A percentile compares a stretch with the other conserved stretches of the same genome.
These are phyloP conservation scores for Trapa incisa DNA, from an alignment of 345 rosid species.

Conservation along the genomic window DNA sequence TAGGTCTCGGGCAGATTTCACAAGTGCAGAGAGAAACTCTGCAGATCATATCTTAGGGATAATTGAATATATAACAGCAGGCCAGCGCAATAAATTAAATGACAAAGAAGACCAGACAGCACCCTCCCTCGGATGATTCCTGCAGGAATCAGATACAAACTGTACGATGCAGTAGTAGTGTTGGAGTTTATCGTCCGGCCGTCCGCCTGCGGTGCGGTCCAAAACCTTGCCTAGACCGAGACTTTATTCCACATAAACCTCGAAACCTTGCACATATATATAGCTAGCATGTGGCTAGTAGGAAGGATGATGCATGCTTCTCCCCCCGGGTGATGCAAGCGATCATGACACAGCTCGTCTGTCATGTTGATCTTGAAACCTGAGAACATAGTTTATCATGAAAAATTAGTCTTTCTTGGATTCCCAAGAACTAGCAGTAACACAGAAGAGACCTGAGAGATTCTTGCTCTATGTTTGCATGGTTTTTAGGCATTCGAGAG, in stretches of 20 bases:
- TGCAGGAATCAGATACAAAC: not conserved
- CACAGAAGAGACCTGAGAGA: not conserved
- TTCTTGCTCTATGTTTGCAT: not conserved
- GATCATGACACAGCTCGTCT: constrained; percentile 19
- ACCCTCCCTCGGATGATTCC: not conserved
- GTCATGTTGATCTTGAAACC: constrained; percentile 70
- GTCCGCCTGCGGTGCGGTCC: not conserved
- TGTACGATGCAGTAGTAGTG: not conserved
- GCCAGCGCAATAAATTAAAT: not conserved
- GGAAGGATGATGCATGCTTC: not conserved
- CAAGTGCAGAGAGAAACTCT: not conserved
- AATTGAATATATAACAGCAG: not conserved
- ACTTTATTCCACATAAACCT: not conserved
- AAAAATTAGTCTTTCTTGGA: not conserved
- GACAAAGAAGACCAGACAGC: not conserved
- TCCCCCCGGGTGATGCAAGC: constrained; percentile 8
- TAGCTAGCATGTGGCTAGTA: not conserved
- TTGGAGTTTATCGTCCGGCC: not conserved
- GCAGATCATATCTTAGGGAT: not conserved
- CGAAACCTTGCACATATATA: not conserved
- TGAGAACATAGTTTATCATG: constrained; percentile 16
- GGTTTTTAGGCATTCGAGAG: not conserved
- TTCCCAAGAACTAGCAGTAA: not conserved
- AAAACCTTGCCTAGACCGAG: not conserved
- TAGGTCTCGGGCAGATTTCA: not conserved